These are phyloP conservation scores for Amaranthus cruentus DNA, from an alignment of 148 eudicot genomes.

Conservation along the genomic window DNA sequence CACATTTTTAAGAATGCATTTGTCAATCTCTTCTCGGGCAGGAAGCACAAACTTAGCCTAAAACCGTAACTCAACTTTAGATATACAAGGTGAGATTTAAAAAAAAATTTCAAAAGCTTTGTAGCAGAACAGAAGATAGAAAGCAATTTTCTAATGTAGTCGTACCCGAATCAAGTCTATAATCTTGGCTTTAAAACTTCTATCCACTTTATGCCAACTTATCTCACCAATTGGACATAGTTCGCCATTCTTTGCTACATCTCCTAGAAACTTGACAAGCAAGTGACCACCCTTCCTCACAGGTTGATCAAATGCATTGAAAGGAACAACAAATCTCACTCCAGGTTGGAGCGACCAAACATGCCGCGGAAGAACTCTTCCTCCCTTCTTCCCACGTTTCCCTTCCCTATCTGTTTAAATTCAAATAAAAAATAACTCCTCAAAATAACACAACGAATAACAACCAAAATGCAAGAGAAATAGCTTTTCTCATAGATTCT, in stretches of 20 bases:
- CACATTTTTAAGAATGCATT: slow-evolving; percentile 30
- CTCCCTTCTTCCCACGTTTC: slow-evolving; percentile 33
- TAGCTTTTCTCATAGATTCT: neutral
- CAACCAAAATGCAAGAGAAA: neutral
- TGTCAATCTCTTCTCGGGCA: slow-evolving; percentile 20
- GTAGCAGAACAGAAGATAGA: neutral
- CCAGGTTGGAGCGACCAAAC: slow-evolving; percentile 36
- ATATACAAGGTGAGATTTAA: slow-evolving; percentile 6
- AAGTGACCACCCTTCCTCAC: slow-evolving; percentile 31
- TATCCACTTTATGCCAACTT: slow-evolving; percentile 32
- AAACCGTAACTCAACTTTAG: slow-evolving; percentile 9
- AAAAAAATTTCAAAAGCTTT: neutral
- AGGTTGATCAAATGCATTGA: slow-evolving; percentile 31
- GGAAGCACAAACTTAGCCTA: slow-evolving; percentile 36
- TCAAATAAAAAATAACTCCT: neutral
- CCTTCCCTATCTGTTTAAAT: slow-evolving; percentile 26
- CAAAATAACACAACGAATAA: neutral
- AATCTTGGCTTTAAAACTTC: slow-evolving; percentile 24
- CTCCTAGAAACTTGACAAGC: slow-evolving; percentile 31
- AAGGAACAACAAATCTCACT: slow-evolving; percentile 33
- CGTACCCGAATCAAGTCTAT: slow-evolving; percentile 32
- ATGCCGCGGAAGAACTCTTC: slow-evolving; percentile 30
- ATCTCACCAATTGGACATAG: slow-evolving; percentile 32
- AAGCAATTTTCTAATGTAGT: neutral
- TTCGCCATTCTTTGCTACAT: slow-evolving; percentile 33